Evolutionary conservation across 768 basidiomycete species (phyloP).

Genomic region (Chalciporus sphaerocephalus): DNA sequence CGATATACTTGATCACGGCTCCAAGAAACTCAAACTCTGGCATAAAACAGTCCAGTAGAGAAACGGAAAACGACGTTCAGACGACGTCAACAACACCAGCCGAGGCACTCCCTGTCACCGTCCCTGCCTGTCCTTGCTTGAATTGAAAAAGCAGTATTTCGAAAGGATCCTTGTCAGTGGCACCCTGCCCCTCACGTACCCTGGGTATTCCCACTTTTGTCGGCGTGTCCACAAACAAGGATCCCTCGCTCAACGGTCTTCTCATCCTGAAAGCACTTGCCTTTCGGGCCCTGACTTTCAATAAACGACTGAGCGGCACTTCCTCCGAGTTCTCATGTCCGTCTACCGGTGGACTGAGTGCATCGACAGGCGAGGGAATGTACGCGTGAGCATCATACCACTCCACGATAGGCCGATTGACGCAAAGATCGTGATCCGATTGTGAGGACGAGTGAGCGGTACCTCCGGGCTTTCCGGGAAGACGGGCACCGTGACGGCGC

Average conservation of each 20-base stretch:
- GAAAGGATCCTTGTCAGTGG: too few relatives aligned
- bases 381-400: conserved; percentile 18
- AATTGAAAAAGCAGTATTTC: too few relatives aligned
- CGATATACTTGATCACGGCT: not conserved
- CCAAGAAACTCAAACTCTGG: not conserved
- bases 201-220: conserved; percentile 11
- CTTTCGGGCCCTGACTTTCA: conserved; percentile 7
- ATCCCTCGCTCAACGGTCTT: conserved; percentile 20
- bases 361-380: conserved; percentile 9
- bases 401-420: not conserved
- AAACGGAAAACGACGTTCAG: not conserved
- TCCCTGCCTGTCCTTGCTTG: not conserved
- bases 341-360: conserved; percentile 20
- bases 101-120: not conserved
- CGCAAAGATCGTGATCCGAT: conserved; percentile 3
- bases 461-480: conserved; percentile 15
- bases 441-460: conserved; percentile 3
- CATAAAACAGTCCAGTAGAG: not conserved
- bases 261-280: not conserved
- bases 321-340: conserved; percentile 13
- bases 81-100: not conserved
- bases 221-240: conserved; percentile 16
- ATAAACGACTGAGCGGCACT: conserved; percentile 13
- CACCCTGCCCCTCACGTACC: too few relatives aligned
- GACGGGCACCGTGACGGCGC: conserved; percentile 12